Evolutionary conservation across 352 stramenopile species (phyloP).

Genomic region (Phytophthora megakarya): DNA sequence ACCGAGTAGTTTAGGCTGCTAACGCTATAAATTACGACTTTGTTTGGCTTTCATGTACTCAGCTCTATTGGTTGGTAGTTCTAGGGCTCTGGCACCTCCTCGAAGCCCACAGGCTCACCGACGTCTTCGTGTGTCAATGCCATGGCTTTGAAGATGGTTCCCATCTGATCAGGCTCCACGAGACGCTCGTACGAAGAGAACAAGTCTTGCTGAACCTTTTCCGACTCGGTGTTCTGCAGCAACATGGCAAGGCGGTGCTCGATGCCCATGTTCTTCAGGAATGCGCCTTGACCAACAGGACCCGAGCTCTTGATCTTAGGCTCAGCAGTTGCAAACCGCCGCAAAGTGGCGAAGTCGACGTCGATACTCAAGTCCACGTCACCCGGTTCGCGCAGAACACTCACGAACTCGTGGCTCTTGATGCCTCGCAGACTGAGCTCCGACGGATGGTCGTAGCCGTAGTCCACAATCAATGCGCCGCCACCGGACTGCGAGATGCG

Average conservation of each 20-base stretch:
- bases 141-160: conserved; percentile 94
- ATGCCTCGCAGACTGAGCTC: conserved; percentile 93
- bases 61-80: conserved; percentile 8
- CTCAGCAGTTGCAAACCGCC: conserved; percentile 63
- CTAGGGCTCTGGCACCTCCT: conserved; percentile 26
- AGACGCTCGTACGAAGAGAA: conserved; percentile 93
- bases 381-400: conserved; percentile 90
- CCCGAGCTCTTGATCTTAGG: conserved; percentile 79
- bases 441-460: conserved; percentile 92
- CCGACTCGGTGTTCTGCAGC: conserved; percentile 83
- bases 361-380: conserved; percentile 92
- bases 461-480: conserved; percentile 94
- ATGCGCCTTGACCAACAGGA: conserved; percentile 91
- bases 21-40: conserved; percentile 55
- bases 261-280: conserved; percentile 95
- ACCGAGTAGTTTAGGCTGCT: conserved; percentile 31
- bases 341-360: conserved; percentile 88
- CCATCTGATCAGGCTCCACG: conserved; percentile 93
- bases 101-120: conserved; percentile 69
- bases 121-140: conserved; percentile 75
- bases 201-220: conserved; percentile 86
- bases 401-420: conserved; percentile 94
- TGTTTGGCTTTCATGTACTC: conserved; percentile 31
- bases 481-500: conserved; percentile 85
- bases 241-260: conserved; percentile 91